These are phyloP conservation scores for Claviceps quebecensis DNA, from an alignment of 2,329 filamentous ascomycete species.

Conservation along the genomic window DNA sequence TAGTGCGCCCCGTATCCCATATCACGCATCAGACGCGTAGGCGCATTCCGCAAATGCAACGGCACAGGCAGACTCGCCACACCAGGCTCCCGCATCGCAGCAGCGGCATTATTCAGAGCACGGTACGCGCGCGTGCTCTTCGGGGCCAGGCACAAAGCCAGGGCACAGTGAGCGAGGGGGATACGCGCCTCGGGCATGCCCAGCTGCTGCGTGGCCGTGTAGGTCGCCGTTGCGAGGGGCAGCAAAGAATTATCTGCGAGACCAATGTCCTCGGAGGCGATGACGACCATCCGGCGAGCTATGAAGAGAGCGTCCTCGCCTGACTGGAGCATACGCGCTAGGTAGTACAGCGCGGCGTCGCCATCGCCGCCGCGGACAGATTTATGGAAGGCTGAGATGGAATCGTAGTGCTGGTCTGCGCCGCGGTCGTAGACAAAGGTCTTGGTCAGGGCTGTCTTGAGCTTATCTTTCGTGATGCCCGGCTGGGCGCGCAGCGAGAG, in stretches of 20 bases:
- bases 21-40: conserved; percentile 85
- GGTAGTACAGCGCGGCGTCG: conserved; percentile 84
- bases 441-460: conserved; percentile 76
- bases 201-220: conserved; percentile 80
- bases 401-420: conserved; percentile 95
- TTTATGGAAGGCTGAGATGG: conserved; percentile 94
- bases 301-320: conserved; percentile 91
- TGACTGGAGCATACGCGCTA: conserved; percentile 88
- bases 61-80: conserved; percentile 72
- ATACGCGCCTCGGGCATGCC: conserved; percentile 93
- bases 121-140: conserved; percentile 85
- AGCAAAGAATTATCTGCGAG: conserved; percentile 78
- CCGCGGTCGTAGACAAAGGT: conserved; percentile 90
- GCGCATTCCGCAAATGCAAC: conserved; percentile 79
- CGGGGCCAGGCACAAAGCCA: conserved; percentile 64
- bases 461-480: conserved; percentile 54
- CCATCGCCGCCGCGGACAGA: conserved; percentile 77
- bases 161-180: conserved; percentile 73
- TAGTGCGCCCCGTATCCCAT: conserved; percentile 83
- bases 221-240: conserved; percentile 70
- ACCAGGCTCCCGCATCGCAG: conserved; percentile 69
- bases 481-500: conserved; percentile 51
- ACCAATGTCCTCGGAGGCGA: conserved; percentile 87
- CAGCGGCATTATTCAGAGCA: conserved; percentile 65
- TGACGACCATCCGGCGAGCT: conserved; percentile 82